Evolutionary conservation across 1,139 yeast species (phyloP).

Genomic region (Pichia kudriavzevii): DNA sequence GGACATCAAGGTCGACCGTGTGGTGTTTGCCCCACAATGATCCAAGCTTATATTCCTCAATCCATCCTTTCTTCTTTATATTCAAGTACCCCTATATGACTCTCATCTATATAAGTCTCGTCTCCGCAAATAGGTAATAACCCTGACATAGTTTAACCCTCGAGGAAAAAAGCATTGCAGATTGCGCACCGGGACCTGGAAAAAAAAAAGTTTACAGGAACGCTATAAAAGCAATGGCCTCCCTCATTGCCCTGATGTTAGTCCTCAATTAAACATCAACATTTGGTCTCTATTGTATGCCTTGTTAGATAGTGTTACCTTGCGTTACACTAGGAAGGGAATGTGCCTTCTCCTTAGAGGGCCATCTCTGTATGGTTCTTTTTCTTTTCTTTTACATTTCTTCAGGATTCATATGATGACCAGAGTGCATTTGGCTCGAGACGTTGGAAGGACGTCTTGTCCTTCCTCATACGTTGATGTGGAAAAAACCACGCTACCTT

Average conservation of each 20-base stretch:
- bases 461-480: slow-evolving; percentile 54
- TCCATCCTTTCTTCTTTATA: neutral
- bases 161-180: no score
- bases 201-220: no score
- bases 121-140: no score
- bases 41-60: neutral
- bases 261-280: no score
- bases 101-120: slow-evolving; percentile 1
- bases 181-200: no score
- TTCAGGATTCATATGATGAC: slow-evolving; percentile 48
- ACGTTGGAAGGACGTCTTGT: slow-evolving; percentile 33
- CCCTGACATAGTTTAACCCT: no score
- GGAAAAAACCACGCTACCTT: slow-evolving; percentile 92
- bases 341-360: no score
- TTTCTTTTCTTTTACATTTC: slow-evolving; percentile 3
- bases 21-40: slow-evolving; percentile 67
- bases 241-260: no score
- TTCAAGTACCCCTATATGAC: neutral
- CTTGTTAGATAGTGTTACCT: neutral
- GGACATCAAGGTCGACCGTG: slow-evolving; percentile 88
- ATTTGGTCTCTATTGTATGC: neutral
- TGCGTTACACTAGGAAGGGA: no score
- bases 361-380: neutral
- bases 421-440: slow-evolving; percentile 97
- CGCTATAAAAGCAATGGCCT: no score